Percentiles rank a stretch among this genome's conserved stretches.
These are phyloP conservation scores for Aspergillus japonicus DNA, from an alignment of 2,329 filamentous ascomycete genomes.

Conservation along the genomic window DNA sequence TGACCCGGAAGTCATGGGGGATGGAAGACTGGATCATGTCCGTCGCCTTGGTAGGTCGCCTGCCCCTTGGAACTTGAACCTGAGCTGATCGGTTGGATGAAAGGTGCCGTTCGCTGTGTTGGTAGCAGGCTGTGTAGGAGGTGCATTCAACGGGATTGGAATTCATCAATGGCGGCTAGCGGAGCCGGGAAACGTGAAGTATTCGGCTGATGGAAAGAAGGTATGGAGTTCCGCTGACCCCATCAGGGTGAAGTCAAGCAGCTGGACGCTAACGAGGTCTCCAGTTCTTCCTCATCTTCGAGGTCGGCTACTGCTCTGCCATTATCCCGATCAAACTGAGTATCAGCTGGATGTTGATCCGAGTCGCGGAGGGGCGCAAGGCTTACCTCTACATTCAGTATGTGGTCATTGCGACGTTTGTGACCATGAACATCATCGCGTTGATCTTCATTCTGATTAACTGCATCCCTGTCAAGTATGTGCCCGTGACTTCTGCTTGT, in stretches of 20 bases:
- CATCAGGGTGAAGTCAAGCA: background rate
- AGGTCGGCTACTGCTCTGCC: slow-evolving; percentile 27
- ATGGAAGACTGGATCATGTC: slow-evolving; percentile 28
- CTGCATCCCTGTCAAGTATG: slow-evolving; percentile 23
- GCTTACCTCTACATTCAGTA: slow-evolving; percentile 24
- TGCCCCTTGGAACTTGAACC: background rate
- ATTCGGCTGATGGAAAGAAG: slow-evolving; percentile 20
- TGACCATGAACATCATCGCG: slow-evolving; percentile 24
- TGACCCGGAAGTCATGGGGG: slow-evolving; percentile 22
- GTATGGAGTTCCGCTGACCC: background rate
- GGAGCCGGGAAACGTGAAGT: slow-evolving; percentile 20
- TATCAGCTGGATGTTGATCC: slow-evolving; percentile 28
- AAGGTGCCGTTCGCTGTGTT: slow-evolving; percentile 23
- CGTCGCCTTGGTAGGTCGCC: slow-evolving; percentile 17
- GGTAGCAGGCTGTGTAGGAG: slow-evolving; percentile 21
- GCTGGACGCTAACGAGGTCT: background rate
- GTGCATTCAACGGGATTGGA: slow-evolving; percentile 27
- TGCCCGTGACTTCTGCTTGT: background rate
- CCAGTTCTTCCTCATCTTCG: slow-evolving; percentile 28
- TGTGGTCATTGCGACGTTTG: slow-evolving; percentile 18
- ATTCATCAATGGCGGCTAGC: slow-evolving; percentile 13
- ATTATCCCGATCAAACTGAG: slow-evolving; percentile 30
- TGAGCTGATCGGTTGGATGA: background rate
- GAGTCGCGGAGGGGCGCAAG: slow-evolving; percentile 24
- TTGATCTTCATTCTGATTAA: slow-evolving; percentile 25